Conservation (phyloP, 2,329 filamentous ascomycete species). For the Sporothrix pallida region DNA sequence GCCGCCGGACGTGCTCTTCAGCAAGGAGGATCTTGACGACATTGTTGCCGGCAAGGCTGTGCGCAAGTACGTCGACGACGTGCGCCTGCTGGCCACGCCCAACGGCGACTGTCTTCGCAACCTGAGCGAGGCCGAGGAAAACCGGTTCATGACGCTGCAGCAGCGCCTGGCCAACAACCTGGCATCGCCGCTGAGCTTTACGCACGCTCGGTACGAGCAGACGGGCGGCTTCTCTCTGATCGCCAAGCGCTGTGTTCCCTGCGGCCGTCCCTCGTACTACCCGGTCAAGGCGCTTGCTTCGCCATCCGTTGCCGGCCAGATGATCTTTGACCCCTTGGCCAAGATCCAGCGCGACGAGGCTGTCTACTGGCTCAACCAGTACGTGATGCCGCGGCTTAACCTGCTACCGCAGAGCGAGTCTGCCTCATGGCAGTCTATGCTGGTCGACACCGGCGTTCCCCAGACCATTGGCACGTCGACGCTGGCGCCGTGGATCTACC, state of each 20-base stretch:
- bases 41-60: slow-evolving; percentile 64
- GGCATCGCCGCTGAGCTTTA: slow-evolving; percentile 61
- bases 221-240: slow-evolving; percentile 66
- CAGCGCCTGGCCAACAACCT: slow-evolving; percentile 57
- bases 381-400: slow-evolving; percentile 66
- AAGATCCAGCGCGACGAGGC: slow-evolving; percentile 72
- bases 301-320: slow-evolving; percentile 2
- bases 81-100: slow-evolving; percentile 74
- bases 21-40: slow-evolving; percentile 59
- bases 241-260: slow-evolving; percentile 68
- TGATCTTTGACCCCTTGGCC: slow-evolving; percentile 58
- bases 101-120: slow-evolving; percentile 78
- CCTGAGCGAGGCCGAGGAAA: slow-evolving; percentile 70
- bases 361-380: slow-evolving; percentile 72
- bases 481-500: slow-evolving; percentile 62
- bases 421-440: slow-evolving; percentile 43
- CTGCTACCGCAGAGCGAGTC: slow-evolving; percentile 56
- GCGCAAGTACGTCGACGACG: slow-evolving; percentile 67
- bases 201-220: slow-evolving; percentile 61
- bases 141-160: slow-evolving; percentile 73
- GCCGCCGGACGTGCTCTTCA: slow-evolving; percentile 56
- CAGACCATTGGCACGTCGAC: slow-evolving; percentile 54
- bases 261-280: slow-evolving; percentile 67
- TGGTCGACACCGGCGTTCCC: slow-evolving; percentile 40
- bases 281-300: slow-evolving; percentile 49